Base-by-base conservation (phyloP, 345 rosid species). In the Salix arbutifolia region DNA sequence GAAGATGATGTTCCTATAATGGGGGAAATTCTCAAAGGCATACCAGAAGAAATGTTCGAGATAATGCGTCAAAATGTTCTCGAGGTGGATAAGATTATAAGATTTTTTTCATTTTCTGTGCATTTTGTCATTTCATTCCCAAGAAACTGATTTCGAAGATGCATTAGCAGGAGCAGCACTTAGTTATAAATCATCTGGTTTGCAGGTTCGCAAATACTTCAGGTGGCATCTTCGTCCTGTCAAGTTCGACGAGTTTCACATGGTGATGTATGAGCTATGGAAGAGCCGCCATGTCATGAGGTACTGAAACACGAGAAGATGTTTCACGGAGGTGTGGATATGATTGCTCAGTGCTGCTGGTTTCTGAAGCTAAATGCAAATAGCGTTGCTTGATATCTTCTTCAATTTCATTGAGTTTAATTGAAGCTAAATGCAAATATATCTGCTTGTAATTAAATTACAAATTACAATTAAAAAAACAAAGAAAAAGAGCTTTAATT, bases 181-280 rank as follows among this genome's bases (percentile, higher is more conserved):
- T n/a, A 58, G 0, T 58, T 58, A n/a, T 4, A 23, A n/a, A 3
- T n/a, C 62, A 9, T 58, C 62, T 58, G 26, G 62, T 58, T 58
- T n/a, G 25, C 62, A 56, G 61, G 61, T 56, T n/a, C 3, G 61
- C 1, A 56, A n/a, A 28, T 8, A 56, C 26, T 94, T 94, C 80
- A 97, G 92, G 28, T 96, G 99, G 99, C 92, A 94, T 75, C 74
- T 96, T 42, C 97, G 98, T 17, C 91, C 99, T 0, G 19, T 89
- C 60, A 87, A 86, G 77, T 86, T 79, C 6, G 99, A 94, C 65
- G 94, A 97, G 64, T 96, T 96, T 83, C 97, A 96, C 81, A 94
- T 94, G 98, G 91, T 94, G 77, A 92, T 96, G 92, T 91, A 89
- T 65, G 98, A 96, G 61, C 89, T 96, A 50, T 96, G 99, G 99